phyloP scores from a whole-genome alignment of 139 green algal species.

The Haematococcus sp. region DNA sequence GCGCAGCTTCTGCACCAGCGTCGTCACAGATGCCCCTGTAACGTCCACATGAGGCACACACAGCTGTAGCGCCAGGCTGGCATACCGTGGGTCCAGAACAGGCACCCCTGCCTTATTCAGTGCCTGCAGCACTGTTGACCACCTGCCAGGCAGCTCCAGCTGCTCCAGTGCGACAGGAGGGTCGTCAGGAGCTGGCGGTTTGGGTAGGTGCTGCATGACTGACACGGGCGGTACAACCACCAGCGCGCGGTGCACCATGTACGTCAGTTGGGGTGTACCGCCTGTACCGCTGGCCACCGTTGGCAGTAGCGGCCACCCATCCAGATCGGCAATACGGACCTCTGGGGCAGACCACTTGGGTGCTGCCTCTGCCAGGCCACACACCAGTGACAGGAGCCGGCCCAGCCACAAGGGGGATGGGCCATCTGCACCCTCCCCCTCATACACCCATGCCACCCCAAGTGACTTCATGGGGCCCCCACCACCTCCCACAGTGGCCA shows the following conservation, averaged over 20 bases:
- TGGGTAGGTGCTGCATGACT: slow-evolving; percentile 4
- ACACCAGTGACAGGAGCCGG: slow-evolving; percentile 27
- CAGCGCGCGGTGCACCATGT: slow-evolving; percentile 18
- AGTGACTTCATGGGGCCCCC: too few relatives aligned
- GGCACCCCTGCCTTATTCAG: slow-evolving; percentile 30
- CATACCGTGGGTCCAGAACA: slow-evolving; percentile 43
- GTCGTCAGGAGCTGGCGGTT: slow-evolving; percentile 1
- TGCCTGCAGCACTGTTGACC: slow-evolving; percentile 38
- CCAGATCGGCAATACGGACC: slow-evolving; percentile 6
- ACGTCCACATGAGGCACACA: slow-evolving; percentile 4
- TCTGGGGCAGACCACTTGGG: slow-evolving; percentile 18
- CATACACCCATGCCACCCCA: slow-evolving; percentile 27
- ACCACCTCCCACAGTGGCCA: too few relatives aligned
- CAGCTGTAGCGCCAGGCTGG: neutral
- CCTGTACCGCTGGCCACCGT: neutral
- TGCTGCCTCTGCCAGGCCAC: slow-evolving; percentile 20
- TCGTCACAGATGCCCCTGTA: neutral
- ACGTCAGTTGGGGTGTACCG: slow-evolving; percentile 8
- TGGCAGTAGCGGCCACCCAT: slow-evolving; percentile 29
- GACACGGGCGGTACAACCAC: neutral
- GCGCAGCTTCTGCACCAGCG: slow-evolving; percentile 30
- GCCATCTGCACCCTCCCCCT: slow-evolving; percentile 9
- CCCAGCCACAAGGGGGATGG: slow-evolving; percentile 29
- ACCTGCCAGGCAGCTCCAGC: slow-evolving; percentile 23
- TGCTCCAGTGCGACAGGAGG: neutral